Percentiles rank a stretch among this genome's conserved stretches.
These are phyloP conservation scores for Bipolaris victoriae DNA, from an alignment of 2,329 filamentous ascomycete species.

Conservation along the genomic window DNA sequence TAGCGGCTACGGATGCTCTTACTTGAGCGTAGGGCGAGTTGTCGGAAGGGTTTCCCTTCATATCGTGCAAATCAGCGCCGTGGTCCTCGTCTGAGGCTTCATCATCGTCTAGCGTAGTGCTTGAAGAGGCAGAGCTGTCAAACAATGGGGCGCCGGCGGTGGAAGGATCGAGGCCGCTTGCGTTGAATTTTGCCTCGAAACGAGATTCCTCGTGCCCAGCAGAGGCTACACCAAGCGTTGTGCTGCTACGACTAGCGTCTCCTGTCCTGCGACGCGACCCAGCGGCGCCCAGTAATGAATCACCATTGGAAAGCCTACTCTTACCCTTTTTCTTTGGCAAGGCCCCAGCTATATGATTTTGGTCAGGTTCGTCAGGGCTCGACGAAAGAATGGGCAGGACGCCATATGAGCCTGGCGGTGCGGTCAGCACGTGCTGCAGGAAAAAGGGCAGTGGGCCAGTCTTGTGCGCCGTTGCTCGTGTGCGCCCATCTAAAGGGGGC, in stretches of 20 bases:
- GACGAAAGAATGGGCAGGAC: slow-evolving; percentile 58
- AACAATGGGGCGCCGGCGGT: slow-evolving; percentile 31
- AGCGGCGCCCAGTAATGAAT: slow-evolving; percentile 23
- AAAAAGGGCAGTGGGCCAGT: background rate
- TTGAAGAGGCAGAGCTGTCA: slow-evolving; percentile 39
- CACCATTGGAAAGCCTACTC: slow-evolving; percentile 42
- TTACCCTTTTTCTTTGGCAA: slow-evolving; percentile 40
- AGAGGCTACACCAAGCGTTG: slow-evolving; percentile 31
- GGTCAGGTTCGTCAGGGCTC: slow-evolving; percentile 47
- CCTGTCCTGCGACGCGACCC: slow-evolving; percentile 36
- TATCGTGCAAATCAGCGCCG: slow-evolving; percentile 39
- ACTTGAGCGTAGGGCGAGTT: slow-evolving; percentile 81
- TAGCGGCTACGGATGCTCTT: slow-evolving; percentile 76
- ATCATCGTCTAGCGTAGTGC: slow-evolving; percentile 36
- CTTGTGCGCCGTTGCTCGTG: slow-evolving; percentile 14
- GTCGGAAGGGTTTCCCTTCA: slow-evolving; percentile 61
- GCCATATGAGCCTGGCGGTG: slow-evolving; percentile 61
- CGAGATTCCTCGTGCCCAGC: slow-evolving; percentile 37
- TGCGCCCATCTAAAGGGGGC: slow-evolving; percentile 10
- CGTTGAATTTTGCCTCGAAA: slow-evolving; percentile 44
- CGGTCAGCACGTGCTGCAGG: slow-evolving; percentile 14
- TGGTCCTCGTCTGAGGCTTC: slow-evolving; percentile 45
- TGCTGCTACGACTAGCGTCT: slow-evolving; percentile 34
- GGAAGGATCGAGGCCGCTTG: slow-evolving; percentile 32
- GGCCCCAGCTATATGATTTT: slow-evolving; percentile 37